Percentiles rank a stretch among this genome's conserved stretches.
phyloP scores from a whole-genome alignment of 2,329 filamentous ascomycete genomes.

The Alternaria consortialis region DNA sequence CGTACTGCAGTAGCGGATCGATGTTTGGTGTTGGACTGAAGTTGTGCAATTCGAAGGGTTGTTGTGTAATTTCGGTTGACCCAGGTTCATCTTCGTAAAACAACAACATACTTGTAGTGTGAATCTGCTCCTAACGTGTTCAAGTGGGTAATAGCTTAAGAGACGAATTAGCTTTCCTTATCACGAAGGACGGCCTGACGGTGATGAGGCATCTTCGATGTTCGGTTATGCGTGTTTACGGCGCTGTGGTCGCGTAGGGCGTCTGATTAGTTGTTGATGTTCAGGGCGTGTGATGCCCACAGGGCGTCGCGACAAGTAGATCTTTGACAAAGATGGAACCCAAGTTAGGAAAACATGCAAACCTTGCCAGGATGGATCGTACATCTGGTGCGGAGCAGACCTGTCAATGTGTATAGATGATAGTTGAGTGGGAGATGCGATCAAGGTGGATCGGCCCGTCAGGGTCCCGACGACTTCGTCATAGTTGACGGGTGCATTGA shows the following conservation, averaged over 20 bases:
- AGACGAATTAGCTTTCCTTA: too few species aligned
- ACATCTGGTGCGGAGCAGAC: not conserved
- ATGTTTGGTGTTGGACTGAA: not conserved
- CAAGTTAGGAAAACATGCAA: not conserved
- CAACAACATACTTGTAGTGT: not conserved
- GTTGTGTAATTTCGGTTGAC: not conserved
- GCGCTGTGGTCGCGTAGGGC: conserved; percentile 5
- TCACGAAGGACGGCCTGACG: not conserved
- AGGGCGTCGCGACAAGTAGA: conserved; percentile 6
- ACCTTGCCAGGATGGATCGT: not conserved
- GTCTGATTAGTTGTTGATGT: conserved; percentile 17
- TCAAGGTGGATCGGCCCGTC: conserved; percentile 14
- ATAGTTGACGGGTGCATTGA: conserved; percentile 3
- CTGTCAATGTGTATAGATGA: not conserved
- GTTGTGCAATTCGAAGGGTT: not conserved
- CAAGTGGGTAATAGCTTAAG: not conserved
- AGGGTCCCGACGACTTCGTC: conserved; percentile 15
- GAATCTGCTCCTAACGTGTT: not conserved
- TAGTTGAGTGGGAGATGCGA: not conserved
- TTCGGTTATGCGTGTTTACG: not conserved
- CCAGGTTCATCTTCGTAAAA: not conserved
- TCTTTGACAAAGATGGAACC: not conserved
- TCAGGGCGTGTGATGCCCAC: conserved; percentile 17
- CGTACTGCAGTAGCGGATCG: not conserved
- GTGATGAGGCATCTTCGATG: not conserved